phyloP scores from a whole-genome alignment of 75 land plant species.

The Cryptomeria japonica region DNA sequence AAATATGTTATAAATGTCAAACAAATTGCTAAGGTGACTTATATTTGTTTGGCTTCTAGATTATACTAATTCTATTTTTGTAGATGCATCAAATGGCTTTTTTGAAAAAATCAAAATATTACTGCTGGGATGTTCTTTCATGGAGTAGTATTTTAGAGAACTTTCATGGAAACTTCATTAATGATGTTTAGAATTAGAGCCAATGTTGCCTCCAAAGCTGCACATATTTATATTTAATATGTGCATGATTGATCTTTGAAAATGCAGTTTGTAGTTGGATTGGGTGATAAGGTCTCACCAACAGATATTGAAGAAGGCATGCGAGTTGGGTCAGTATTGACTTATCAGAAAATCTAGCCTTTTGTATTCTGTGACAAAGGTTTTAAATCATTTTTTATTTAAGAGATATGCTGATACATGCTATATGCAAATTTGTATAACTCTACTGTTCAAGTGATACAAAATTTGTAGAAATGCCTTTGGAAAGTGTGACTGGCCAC shows the following conservation, averaged over 20 bases:
- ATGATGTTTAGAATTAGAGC: background rate
- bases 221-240: background rate
- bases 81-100: background rate
- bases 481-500: background rate
- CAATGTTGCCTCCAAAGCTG: background rate
- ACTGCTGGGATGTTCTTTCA: background rate
- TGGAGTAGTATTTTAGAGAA: background rate
- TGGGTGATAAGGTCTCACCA: conserved; percentile 97
- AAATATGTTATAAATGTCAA: conserved; percentile 99
- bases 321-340: conserved; percentile 90
- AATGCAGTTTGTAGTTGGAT: conserved; percentile 93
- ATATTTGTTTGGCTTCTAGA: background rate
- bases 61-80: background rate
- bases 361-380: background rate
- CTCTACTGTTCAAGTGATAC: background rate
- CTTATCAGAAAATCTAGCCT: background rate
- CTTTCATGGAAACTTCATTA: background rate
- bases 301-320: conserved; percentile 99
- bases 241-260: background rate
- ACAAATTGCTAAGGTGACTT: conserved; percentile 92
- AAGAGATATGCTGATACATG: background rate
- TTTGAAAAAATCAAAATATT: background rate
- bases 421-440: background rate
- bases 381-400: background rate
- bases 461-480: background rate